These are phyloP conservation scores for Fraxinus albicans DNA, from an alignment of 305 asterid species.

Conservation along the genomic window DNA sequence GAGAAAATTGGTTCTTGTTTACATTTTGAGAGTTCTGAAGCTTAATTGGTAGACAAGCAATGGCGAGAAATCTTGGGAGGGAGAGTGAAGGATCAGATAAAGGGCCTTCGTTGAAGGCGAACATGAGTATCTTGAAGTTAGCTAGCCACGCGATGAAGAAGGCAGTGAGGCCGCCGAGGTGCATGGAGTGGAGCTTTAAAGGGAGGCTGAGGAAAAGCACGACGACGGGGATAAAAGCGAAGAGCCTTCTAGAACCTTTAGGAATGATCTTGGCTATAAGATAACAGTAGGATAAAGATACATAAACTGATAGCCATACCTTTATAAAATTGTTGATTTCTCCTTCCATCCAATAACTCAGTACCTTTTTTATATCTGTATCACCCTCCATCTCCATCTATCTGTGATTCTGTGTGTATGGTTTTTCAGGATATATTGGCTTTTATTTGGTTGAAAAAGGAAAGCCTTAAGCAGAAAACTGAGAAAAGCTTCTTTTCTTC, in stretches of 20 bases:
- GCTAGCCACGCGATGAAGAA: constrained; percentile 73
- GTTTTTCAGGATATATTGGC: not conserved
- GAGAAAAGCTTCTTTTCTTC: not conserved
- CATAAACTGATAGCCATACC: constrained; percentile 53
- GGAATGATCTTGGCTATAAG: constrained; percentile 37
- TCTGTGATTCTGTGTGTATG: not conserved
- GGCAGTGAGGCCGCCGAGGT: constrained; percentile 55
- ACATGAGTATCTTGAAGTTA: constrained; percentile 55
- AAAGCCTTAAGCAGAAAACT: not conserved
- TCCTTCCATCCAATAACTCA: constrained; percentile 52
- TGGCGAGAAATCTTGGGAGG: constrained; percentile 49
- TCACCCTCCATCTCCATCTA: constrained; percentile 26
- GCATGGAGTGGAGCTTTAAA: constrained; percentile 47
- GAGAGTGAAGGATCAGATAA: constrained; percentile 51
- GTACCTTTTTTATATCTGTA: constrained; percentile 28
- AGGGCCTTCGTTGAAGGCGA: constrained; percentile 61
- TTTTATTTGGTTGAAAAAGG: not conserved
- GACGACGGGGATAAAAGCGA: constrained; percentile 52
- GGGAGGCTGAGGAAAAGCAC: constrained; percentile 58
- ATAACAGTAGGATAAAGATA: constrained; percentile 50
- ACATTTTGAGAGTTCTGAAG: constrained; percentile 16
- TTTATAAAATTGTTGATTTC: constrained; percentile 52
- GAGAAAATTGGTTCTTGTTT: not conserved
- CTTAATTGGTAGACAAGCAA: constrained; percentile 68
- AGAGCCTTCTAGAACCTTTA: constrained; percentile 38